Evolutionary conservation across 1,284 basidiomycete genomes (phyloP), one percentile per base, ranked within the genome.

Genomic region (Papiliotrema laurentii): DNA sequence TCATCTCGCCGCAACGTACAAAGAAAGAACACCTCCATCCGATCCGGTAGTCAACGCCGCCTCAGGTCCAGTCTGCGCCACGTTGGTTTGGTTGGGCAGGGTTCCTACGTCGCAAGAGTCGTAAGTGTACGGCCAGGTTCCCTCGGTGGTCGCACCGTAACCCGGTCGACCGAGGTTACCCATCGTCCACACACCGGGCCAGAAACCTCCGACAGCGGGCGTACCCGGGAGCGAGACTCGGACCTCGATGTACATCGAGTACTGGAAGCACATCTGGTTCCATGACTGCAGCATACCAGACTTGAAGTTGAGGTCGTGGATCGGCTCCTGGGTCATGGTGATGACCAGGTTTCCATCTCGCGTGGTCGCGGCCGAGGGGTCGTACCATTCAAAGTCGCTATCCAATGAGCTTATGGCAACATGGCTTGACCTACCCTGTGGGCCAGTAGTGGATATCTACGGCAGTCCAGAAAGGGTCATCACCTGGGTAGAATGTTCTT

Each of bases 161-260:
- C 89, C 90, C 0, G 89, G 83, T 45, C 90, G 76, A 1, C 84
- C 90, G 3, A 96, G 79, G 63, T 94, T 94, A 3, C 90, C 90
- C 86, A 96, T 88, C 5, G 86, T 88, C 90, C 90, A 93, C 52
- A 86, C 70, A 37, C 83, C 85, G 19, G 86, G 86, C 86, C 86
- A 89, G 27, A 87, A 76, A 35, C 83, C 83, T 31, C 60, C 55
- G 21, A 66, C 46, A 7, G 38, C 35, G 27, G 54, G 56, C 22
- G 47, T 58, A 18, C 93, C 94, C 0, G 94, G 93, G 7, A 97
- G 75, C n/a, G 80, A 81, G n/a, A 92, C 83, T 5, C 80, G 78
- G 4, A 80, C 79, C 61, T 77, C 77, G 42, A 77, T 50, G 49
- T 67, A 66, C 43, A 60, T 53, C 3, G 57, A 59, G 35, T 59